A percentile compares a stretch with the other conserved stretches of the same genome.
Conservation (phyloP, 139 green algal genomes). For the Chlorella sp. region DNA sequence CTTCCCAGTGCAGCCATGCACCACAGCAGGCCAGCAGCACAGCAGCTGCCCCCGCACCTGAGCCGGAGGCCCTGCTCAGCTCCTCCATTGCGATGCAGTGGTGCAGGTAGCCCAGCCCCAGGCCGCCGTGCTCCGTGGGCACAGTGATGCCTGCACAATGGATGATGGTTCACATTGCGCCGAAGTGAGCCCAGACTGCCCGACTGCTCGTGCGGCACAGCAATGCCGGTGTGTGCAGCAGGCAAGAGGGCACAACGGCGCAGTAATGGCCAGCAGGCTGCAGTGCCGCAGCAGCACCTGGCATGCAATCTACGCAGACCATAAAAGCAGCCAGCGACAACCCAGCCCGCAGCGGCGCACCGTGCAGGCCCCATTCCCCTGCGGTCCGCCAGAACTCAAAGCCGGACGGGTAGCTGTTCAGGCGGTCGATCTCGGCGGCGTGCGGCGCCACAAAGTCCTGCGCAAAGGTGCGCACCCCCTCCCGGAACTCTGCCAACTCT, state of each 20-base stretch:
- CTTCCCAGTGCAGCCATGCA: too few relatives aligned
- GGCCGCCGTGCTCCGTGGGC: conserved; percentile 83
- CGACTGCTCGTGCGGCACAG: too few relatives aligned
- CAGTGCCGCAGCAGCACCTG: too few relatives aligned
- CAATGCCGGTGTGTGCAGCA: conserved; percentile 66
- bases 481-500: conserved; percentile 64
- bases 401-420: conserved; percentile 82
- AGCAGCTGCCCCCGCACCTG: too few relatives aligned
- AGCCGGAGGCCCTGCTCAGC: conserved; percentile 82
- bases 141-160: conserved; percentile 79
- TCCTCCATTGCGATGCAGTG: conserved; percentile 97
- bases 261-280: too few relatives aligned
- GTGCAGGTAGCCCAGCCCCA: conserved; percentile 85
- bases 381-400: conserved; percentile 89
- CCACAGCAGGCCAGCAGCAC: not conserved
- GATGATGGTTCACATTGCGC: too few relatives aligned
- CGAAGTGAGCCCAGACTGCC: too few relatives aligned
- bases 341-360: conserved; percentile 29
- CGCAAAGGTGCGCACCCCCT: conserved; percentile 74
- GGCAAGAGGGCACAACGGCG: not conserved
- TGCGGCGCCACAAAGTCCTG: conserved; percentile 76
- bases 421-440: conserved; percentile 75
- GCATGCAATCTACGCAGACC: too few relatives aligned
- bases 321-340: not conserved
- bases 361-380: conserved; percentile 88